Evolutionary conservation across 441 rosid genomes (phyloP).

Genomic region (Euphorbia celastroides): DNA sequence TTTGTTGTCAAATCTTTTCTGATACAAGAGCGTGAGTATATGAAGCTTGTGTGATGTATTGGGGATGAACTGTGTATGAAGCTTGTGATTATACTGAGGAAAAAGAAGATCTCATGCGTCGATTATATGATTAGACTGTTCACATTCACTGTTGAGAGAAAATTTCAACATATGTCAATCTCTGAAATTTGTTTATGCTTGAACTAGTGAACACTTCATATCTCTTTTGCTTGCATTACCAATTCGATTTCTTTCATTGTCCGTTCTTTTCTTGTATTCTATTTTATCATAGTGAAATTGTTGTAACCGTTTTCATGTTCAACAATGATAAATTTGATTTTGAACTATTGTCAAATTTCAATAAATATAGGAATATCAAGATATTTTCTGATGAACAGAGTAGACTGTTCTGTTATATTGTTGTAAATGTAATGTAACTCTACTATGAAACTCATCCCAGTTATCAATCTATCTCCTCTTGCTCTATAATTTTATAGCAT

Average conservation of each 20-base stretch:
- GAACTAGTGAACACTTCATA: slow-evolving; percentile 55
- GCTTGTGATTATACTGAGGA: neutral
- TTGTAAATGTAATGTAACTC: too few relatives aligned
- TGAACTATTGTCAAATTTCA: neutral
- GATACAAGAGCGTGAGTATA: too few relatives aligned
- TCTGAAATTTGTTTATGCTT: slow-evolving; percentile 45
- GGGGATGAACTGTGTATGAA: neutral
- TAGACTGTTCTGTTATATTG: too few relatives aligned
- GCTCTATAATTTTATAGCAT: too few relatives aligned
- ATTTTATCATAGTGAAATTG: neutral
- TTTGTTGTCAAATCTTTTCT: too few relatives aligned
- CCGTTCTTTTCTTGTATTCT: neutral
- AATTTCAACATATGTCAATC: neutral
- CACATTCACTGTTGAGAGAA: neutral
- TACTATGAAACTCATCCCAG: too few relatives aligned
- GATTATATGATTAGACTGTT: neutral
- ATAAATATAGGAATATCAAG: neutral
- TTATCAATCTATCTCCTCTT: too few relatives aligned
- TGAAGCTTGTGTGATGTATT: neutral
- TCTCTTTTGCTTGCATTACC: neutral
- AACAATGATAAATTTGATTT: neutral
- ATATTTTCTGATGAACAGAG: too few relatives aligned
- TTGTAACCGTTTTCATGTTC: neutral
- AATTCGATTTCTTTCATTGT: neutral
- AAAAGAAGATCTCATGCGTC: neutral